Conservation (phyloP, 2,329 filamentous ascomycete species). For the Cordyceps tenuipes region DNA sequence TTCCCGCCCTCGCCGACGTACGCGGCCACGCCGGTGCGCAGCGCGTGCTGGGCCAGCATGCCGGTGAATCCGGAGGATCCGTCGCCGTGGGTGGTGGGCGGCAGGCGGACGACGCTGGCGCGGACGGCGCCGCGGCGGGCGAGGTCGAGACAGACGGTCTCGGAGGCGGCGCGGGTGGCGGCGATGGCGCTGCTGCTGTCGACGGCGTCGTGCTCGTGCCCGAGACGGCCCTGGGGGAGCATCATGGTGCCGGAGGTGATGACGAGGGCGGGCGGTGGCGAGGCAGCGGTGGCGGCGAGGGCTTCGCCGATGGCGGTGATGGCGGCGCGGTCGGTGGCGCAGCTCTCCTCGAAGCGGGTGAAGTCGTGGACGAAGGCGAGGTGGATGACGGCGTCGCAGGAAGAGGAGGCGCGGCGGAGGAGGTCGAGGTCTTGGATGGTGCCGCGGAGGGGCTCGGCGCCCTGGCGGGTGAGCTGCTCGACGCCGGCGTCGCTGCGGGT, state of each 20-base stretch:
- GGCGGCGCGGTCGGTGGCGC: conserved; percentile 24
- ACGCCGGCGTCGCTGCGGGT: conserved; percentile 26
- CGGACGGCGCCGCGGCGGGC: conserved; percentile 25
- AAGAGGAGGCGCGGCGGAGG: conserved; percentile 24
- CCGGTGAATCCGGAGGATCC: conserved; percentile 25
- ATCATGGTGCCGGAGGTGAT: conserved; percentile 28
- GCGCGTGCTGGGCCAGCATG: conserved; percentile 20
- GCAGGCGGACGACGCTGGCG: conserved; percentile 27
- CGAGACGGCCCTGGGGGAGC: conserved; percentile 18
- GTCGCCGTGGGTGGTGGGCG: conserved; percentile 30
- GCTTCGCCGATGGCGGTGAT: conserved; percentile 28
- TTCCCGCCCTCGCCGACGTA: conserved; percentile 29
- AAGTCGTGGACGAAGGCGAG: conserved; percentile 36
- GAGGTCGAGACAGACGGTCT: conserved; percentile 19
- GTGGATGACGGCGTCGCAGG: conserved; percentile 31
- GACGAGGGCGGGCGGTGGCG: conserved; percentile 24
- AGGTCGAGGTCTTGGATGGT: conserved; percentile 26
- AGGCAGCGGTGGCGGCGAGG: conserved; percentile 20
- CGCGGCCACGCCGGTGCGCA: conserved; percentile 20
- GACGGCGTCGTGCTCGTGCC: conserved; percentile 22
- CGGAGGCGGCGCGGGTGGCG: conserved; percentile 16
- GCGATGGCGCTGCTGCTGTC: conserved; percentile 14
- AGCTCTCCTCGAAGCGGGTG: conserved; percentile 13
- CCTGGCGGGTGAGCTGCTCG: conserved; percentile 21
- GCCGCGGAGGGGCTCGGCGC: conserved; percentile 26